Conservation (phyloP, 108 stramenopile genomes). For the Stephanodiscus triporus region DNA sequence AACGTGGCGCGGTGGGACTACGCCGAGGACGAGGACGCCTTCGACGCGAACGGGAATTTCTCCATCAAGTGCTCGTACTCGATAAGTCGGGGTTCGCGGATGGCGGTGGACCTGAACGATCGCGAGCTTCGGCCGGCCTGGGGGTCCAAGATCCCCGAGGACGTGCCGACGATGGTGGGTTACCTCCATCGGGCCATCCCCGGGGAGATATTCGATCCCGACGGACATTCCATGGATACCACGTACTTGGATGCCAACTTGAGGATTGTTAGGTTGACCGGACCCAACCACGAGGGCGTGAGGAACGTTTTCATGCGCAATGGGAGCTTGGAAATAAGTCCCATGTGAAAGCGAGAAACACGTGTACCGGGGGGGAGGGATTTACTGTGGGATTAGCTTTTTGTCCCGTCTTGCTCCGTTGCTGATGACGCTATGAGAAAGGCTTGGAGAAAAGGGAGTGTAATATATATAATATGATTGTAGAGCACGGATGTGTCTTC, state of each 20-base stretch:
- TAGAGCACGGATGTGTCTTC: too few relatives aligned
- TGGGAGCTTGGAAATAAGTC: background rate
- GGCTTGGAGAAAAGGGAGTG: background rate
- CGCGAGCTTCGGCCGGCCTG: conserved; percentile 49
- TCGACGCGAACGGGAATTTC: conserved; percentile 63
- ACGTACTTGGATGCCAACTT: conserved; percentile 76
- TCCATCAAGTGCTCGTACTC: conserved; percentile 54
- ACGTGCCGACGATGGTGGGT: conserved; percentile 56
- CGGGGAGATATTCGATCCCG: conserved; percentile 70
- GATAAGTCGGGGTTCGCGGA: conserved; percentile 75
- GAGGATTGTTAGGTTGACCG: conserved; percentile 68
- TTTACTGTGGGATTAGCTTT: too few relatives aligned
- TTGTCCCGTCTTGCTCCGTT: too few relatives aligned
- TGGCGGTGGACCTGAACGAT: conserved; percentile 52
- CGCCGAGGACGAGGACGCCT: conserved; percentile 47
- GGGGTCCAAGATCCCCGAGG: conserved; percentile 60
- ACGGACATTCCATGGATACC: conserved; percentile 68
- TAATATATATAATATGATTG: too few relatives aligned
- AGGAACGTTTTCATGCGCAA: conserved; percentile 59
- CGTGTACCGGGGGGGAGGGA: too few relatives aligned
- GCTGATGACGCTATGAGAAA: too few relatives aligned
- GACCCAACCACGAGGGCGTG: conserved; percentile 63
- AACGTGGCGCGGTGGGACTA: conserved; percentile 66
- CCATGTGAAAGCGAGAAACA: background rate
- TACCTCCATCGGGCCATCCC: conserved; percentile 66